These are phyloP conservation scores for Carex scoparia DNA, from an alignment of 176 grass and related monocot genomes.

Conservation along the genomic window DNA sequence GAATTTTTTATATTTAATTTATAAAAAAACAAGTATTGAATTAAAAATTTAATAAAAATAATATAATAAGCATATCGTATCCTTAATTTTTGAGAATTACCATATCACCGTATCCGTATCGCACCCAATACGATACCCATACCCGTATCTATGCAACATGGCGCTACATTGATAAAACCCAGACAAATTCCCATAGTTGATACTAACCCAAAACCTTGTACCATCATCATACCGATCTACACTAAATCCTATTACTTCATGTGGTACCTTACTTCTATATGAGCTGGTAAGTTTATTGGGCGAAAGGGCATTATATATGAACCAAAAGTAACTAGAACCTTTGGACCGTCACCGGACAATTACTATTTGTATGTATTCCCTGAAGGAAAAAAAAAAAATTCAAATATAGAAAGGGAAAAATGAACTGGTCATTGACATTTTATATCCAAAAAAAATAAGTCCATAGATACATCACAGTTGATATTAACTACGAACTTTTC, in stretches of 20 bases:
- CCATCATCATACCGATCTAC: background rate
- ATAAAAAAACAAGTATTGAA: too few species aligned
- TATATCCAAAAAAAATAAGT: background rate
- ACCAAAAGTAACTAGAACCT: background rate
- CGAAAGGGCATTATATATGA: background rate
- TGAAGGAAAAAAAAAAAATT: background rate
- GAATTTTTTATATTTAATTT: too few species aligned
- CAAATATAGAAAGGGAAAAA: slow-evolving; percentile 4
- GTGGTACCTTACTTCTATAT: background rate
- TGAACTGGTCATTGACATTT: background rate
- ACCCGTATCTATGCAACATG: too few species aligned
- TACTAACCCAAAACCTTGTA: background rate
- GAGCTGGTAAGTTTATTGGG: background rate
- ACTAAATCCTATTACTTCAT: background rate
- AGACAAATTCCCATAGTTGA: background rate
- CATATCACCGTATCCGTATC: too few species aligned
- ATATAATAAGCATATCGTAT: too few species aligned
- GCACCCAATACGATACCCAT: too few species aligned
- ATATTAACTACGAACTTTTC: slow-evolving; percentile 35
- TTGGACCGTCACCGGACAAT: background rate
- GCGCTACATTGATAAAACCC: too few species aligned
- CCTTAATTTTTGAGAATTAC: too few species aligned
- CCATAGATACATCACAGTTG: slow-evolving; percentile 13
- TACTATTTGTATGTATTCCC: background rate
- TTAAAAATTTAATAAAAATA: too few species aligned